Conservation (phyloP, 2,329 filamentous ascomycete genomes). For the Beauveria medogensis region DNA sequence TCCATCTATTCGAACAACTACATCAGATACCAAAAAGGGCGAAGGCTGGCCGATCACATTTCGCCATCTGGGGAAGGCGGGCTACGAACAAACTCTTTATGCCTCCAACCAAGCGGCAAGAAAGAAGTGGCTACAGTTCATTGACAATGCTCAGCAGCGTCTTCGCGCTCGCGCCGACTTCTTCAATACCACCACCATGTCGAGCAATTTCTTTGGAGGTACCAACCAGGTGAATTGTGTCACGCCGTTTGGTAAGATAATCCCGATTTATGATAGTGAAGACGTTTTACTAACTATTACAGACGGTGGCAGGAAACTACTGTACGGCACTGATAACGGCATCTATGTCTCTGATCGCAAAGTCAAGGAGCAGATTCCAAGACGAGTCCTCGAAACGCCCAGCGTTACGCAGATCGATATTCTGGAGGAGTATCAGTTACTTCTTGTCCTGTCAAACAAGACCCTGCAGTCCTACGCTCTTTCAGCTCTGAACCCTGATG, state of each 20-base stretch:
- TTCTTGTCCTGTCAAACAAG: constrained; percentile 89
- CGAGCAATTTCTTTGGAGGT: constrained; percentile 50
- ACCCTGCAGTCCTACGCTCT: constrained; percentile 84
- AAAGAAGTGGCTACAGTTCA: constrained; percentile 95
- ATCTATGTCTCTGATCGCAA: constrained; percentile 89
- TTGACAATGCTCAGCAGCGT: constrained; percentile 81
- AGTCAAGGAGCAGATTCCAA: constrained; percentile 73
- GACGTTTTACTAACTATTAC: constrained; percentile 16
- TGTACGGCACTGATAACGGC: constrained; percentile 89
- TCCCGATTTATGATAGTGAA: background rate
- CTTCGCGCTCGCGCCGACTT: constrained; percentile 83
- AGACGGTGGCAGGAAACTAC: constrained; percentile 92
- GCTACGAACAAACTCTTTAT: constrained; percentile 86
- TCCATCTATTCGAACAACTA: constrained; percentile 40
- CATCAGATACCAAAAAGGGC: constrained; percentile 47
- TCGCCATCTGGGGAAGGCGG: constrained; percentile 88
- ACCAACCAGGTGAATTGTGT: constrained; percentile 89
- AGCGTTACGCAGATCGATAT: constrained; percentile 94
- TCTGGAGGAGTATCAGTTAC: constrained; percentile 85
- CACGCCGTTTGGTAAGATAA: constrained; percentile 71
- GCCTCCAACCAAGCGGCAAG: constrained; percentile 77
- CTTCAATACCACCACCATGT: constrained; percentile 65
- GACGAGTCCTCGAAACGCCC: constrained; percentile 75
- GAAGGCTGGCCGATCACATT: constrained; percentile 95
- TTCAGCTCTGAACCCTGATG: constrained; percentile 76